Percentiles rank a stretch among this genome's conserved stretches.
These are phyloP conservation scores for Rhizoclosmatium globosum DNA, from an alignment of 192 early-diverging fungal species.

Conservation along the genomic window DNA sequence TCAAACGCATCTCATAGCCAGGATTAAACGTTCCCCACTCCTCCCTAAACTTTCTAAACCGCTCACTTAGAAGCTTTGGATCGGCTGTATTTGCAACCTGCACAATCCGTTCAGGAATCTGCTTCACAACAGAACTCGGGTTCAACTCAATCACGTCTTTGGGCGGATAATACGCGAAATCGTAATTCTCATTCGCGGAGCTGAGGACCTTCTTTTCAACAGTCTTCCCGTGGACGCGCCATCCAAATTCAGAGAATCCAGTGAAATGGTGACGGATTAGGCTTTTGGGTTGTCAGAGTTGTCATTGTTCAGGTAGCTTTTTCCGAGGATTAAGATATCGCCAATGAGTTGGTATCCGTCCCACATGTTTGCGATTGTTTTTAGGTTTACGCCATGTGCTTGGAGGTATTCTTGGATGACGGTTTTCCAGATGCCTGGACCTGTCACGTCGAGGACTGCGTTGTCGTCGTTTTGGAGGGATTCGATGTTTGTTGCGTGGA, in stretches of 20 bases:
- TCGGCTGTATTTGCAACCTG: slow-evolving; percentile 21
- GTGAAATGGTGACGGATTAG: slow-evolving; percentile 34
- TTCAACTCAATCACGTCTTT: not conserved
- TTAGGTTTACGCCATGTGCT: not conserved
- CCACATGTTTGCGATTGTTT: slow-evolving; percentile 27
- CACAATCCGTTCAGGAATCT: slow-evolving; percentile 5
- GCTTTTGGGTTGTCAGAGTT: slow-evolving; percentile 26
- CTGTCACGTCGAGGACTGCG: slow-evolving; percentile 24
- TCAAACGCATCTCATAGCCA: not conserved
- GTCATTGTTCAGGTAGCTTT: slow-evolving; percentile 33
- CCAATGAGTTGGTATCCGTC: slow-evolving; percentile 24
- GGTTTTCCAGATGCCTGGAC: slow-evolving; percentile 24
- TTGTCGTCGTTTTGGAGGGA: not conserved
- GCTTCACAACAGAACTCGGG: not conserved
- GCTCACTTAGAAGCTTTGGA: not conserved
- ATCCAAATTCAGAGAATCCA: slow-evolving; percentile 27
- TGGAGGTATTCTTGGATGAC: slow-evolving; percentile 30
- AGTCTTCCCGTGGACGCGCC: slow-evolving; percentile 21
- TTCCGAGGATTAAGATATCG: slow-evolving; percentile 29
- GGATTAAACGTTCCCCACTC: slow-evolving; percentile 26
- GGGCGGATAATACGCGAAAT: slow-evolving; percentile 25
- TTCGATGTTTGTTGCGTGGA: slow-evolving; percentile 15
- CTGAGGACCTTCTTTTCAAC: not conserved
- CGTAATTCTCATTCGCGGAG: not conserved
- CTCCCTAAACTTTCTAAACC: slow-evolving; percentile 1